These are phyloP conservation scores for Phytophthora pini DNA, from an alignment of 352 stramenopile species.

Conservation along the genomic window DNA sequence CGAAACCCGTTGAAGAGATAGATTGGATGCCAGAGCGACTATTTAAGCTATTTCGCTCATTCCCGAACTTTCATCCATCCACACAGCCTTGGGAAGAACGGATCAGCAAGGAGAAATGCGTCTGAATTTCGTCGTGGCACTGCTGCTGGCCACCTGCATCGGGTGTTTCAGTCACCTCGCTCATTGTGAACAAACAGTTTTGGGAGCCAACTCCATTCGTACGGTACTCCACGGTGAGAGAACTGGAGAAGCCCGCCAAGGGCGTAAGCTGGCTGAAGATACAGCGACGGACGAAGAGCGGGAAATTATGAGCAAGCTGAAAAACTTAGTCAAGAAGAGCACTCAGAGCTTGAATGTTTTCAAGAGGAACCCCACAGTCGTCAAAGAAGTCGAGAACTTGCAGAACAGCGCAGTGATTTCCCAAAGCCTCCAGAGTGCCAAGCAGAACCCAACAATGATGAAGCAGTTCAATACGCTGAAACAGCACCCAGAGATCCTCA, in stretches of 20 bases:
- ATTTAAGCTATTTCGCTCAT: neutral
- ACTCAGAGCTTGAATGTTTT: conserved; percentile 2
- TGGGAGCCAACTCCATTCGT: neutral
- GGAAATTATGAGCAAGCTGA: neutral
- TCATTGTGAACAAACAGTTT: neutral
- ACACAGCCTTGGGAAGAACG: neutral
- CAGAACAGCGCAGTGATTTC: conserved; percentile 3
- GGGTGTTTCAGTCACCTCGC: neutral
- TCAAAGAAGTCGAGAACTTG: conserved; percentile 10
- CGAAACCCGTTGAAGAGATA: neutral
- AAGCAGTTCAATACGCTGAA: neutral
- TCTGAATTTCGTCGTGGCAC: neutral
- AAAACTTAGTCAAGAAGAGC: neutral
- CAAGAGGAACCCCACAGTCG: conserved; percentile 3
- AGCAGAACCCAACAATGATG: conserved; percentile 1
- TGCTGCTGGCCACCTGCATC: conserved; percentile 1
- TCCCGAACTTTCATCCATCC: neutral
- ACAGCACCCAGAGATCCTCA: conserved; percentile 2
- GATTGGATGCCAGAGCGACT: neutral
- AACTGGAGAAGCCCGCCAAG: too few relatives aligned
- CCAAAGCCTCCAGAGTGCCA: neutral
- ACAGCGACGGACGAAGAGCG: conserved; percentile 2
- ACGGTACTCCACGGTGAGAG: neutral
- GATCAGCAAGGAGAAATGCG: conserved; percentile 3
- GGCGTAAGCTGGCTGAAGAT: neutral